Evolutionary conservation across 768 basidiomycete species (phyloP), one percentile per base, ranked within the genome.

Genomic region (Russula vinacea): DNA sequence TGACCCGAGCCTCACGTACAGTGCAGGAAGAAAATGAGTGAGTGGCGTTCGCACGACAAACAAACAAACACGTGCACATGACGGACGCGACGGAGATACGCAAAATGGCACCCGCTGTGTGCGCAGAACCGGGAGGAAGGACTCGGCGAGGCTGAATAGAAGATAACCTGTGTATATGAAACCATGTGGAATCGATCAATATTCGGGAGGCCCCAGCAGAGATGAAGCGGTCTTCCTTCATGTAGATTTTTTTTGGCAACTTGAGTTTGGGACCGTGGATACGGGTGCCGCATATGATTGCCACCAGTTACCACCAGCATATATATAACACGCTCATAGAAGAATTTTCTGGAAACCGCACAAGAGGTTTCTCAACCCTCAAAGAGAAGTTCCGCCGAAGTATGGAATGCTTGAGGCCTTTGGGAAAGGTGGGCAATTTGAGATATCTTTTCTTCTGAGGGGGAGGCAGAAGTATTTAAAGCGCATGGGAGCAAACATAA

Each of bases 61-160:
- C 29, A 42, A 7, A 29, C 40, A 37, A 29, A 57, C 62, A 63
- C 51, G 40, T 58, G 62, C 16, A 50, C 49, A 37, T 35, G 19
- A 47, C 33, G 60, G 24, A 35, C 29, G 45, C 45, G 26, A 44
- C 29, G 44, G 32, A 62, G 26, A n/a, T 37, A 56, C 14, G 52
- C 52, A 32, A 39, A 10, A 57, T 16, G 44, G 35, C 26, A 35
- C 22, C 40, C 32, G 16, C 22, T 10, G 13, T 62, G 24, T 26
- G 33, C 22, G 40, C 40, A 50, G 32, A 40, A 22, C n/a, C n/a
- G 45, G 45, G n/a, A 47, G 45, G 45, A 45, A 32, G 24, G 61
- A 35, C n/a, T 50, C 52, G 59, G 52, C 32, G n/a, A 29, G 19
- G 14, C 10, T 8, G 17, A n/a, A 56, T 37, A 22, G 42, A 44